A percentile compares a stretch with the other conserved stretches of the same genome.
These are phyloP conservation scores for Clitoria ternatea DNA, from an alignment of 306 rosid genomes.

Conservation along the genomic window DNA sequence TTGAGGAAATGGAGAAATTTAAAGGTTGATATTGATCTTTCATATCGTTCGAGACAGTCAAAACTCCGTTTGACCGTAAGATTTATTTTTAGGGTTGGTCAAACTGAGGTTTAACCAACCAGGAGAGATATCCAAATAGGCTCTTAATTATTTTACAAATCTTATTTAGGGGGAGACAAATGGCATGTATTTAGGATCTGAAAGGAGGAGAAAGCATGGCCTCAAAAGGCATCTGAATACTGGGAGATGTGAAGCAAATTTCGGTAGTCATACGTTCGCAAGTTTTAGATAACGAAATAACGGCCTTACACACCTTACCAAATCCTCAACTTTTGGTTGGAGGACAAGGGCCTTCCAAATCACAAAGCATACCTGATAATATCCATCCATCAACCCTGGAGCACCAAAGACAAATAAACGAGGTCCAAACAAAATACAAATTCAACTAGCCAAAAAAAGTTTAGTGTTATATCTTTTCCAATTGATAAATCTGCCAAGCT, in stretches of 20 bases:
- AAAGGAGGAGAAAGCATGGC: background rate
- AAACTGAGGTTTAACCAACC: too few species aligned
- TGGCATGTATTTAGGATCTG: background rate
- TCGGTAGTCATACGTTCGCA: slow-evolving; percentile 8
- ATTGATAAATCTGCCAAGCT: too few species aligned
- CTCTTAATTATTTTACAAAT: too few species aligned
- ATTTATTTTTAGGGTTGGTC: too few species aligned
- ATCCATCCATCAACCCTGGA: background rate
- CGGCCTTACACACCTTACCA: slow-evolving; percentile 42
- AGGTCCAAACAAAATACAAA: background rate
- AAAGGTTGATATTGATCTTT: too few species aligned
- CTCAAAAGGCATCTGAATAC: background rate
- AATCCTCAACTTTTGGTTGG: slow-evolving; percentile 15
- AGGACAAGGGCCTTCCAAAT: background rate
- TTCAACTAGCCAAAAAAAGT: too few species aligned
- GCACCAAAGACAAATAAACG: background rate
- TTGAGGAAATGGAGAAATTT: too few species aligned
- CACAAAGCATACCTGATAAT: slow-evolving; percentile 14
- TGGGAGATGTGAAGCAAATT: background rate
- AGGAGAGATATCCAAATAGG: too few species aligned
- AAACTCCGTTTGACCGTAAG: too few species aligned
- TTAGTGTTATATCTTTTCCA: too few species aligned
- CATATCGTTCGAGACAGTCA: too few species aligned
- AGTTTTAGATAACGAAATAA: slow-evolving; percentile 30
- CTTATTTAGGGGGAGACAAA: background rate